Percentiles rank a stretch among this genome's conserved stretches.
Evolutionary conservation across 1,139 yeast species (phyloP).

Genomic region (Kurtzmaniella quercitrusa): DNA sequence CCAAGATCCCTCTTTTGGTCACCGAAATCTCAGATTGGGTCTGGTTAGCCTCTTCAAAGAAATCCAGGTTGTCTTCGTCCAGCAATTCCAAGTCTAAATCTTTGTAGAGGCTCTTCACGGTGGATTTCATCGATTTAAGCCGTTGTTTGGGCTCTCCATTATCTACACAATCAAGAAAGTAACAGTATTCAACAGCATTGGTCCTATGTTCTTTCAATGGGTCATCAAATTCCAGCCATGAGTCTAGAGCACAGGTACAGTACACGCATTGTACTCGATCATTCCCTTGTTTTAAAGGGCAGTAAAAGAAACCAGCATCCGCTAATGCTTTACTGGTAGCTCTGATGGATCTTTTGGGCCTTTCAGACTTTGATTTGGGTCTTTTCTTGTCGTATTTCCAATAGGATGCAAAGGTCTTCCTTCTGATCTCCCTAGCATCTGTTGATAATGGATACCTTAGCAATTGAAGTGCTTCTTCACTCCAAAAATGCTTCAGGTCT

Average conservation of each 20-base stretch:
- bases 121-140: background rate
- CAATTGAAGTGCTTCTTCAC: slow-evolving; percentile 3
- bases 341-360: slow-evolving; percentile 13
- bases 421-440: slow-evolving; percentile 39
- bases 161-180: slow-evolving; percentile 26
- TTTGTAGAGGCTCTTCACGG: background rate
- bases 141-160: slow-evolving; percentile 2
- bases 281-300: slow-evolving; percentile 42
- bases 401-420: slow-evolving; percentile 44
- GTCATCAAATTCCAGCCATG: slow-evolving; percentile 68
- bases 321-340: slow-evolving; percentile 43
- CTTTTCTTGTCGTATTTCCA: slow-evolving; percentile 52
- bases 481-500: slow-evolving; percentile 5
- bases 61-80: background rate
- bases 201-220: slow-evolving; percentile 53
- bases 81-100: background rate
- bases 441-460: slow-evolving; percentile 23
- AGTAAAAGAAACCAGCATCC: slow-evolving; percentile 51
- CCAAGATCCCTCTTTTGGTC: background rate
- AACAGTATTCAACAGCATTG: slow-evolving; percentile 45
- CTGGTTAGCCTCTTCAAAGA: background rate
- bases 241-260: slow-evolving; percentile 64
- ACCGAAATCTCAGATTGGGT: background rate
- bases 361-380: slow-evolving; percentile 9
- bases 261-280: slow-evolving; percentile 71